Base-by-base conservation (phyloP, 2,329 filamentous ascomycete genomes). In the Juglanconis juglandina region DNA sequence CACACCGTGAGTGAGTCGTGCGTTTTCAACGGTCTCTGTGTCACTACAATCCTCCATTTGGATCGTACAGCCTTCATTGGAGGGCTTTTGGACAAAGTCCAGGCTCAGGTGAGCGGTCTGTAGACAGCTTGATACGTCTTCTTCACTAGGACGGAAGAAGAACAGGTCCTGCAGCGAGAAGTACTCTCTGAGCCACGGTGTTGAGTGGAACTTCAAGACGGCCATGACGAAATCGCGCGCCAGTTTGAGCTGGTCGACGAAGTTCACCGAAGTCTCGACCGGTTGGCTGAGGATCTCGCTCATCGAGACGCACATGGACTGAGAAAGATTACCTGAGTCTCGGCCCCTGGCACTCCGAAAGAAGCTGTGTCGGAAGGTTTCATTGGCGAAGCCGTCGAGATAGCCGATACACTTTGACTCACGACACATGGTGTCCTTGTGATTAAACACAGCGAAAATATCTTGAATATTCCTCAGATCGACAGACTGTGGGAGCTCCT, bases 161-260 rank as follows among this genome's bases (percentile, higher is more conserved):
- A 56, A 63, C 11, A 66, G 39, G 7, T 66, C 63, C 5, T 61
- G 58, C 11, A 65, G 50, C 3, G 61, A 54, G 46, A 60, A 65
- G 10, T 56, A 48, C 0, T 59, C 55, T 9, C 48, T 46, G 2
- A 64, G 48, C 63, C 65, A 66, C 1, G 65, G 62, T 2, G 64
- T 65, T 5, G 60, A 62, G 47, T 66, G 62, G 32, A 65, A 63
- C 5, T 62, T 60, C 10, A 66, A 58, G 4, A 53, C 49, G 24
- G 49, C 56, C 35, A 59, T 34, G 24, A 50, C 56, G 10, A 62
- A 52, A 37, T 17, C 52, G 4, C 53, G 60, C 2, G 60, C 56
- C 6, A 62, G 49, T 17, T 37, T 62, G 11, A 60, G 32, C 41
- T 62, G 60, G 30, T 62, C 53, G 7, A 56, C 53, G 13, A 60